Conservation (phyloP, 805 yeast species). For the Candida sakaeoensis region DNA sequence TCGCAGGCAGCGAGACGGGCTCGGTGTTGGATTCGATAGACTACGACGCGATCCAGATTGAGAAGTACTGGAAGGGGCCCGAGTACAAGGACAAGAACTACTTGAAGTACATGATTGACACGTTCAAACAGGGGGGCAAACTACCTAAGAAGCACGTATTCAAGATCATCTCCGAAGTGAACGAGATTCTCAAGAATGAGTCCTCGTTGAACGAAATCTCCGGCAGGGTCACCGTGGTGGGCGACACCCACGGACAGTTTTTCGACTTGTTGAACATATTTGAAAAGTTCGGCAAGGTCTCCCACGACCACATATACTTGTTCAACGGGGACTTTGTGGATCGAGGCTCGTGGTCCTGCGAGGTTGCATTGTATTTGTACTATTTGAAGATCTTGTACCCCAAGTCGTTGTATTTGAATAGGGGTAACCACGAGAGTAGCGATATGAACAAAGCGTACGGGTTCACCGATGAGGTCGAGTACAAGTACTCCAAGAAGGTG, state of each 20-base stretch:
- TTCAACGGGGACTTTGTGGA: constrained; percentile 98
- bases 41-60: constrained; percentile 46
- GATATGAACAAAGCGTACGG: constrained; percentile 97
- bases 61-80: constrained; percentile 60
- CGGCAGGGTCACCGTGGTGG: constrained; percentile 76
- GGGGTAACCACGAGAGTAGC: constrained; percentile 96
- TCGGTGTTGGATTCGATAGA: constrained; percentile 47
- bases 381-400: constrained; percentile 78
- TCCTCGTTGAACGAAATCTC: constrained; percentile 72
- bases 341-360: constrained; percentile 97
- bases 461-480: constrained; percentile 91
- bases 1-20: constrained; percentile 63
- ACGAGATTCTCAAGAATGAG: constrained; percentile 60
- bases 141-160: constrained; percentile 81
- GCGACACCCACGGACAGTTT: constrained; percentile 97
- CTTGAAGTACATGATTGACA: constrained; percentile 58
- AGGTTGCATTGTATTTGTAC: constrained; percentile 80
- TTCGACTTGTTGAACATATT: constrained; percentile 85
- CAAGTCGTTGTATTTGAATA: constrained; percentile 62
- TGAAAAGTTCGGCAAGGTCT: constrained; percentile 66
- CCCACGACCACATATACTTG: constrained; percentile 64
- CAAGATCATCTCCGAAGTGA: constrained; percentile 73
- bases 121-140: constrained; percentile 70
- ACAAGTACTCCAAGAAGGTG: constrained; percentile 76
- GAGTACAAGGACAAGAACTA: constrained; percentile 50